These are phyloP conservation scores for Pythium pectinolyticum DNA, from an alignment of 352 stramenopile species.

Conservation along the genomic window DNA sequence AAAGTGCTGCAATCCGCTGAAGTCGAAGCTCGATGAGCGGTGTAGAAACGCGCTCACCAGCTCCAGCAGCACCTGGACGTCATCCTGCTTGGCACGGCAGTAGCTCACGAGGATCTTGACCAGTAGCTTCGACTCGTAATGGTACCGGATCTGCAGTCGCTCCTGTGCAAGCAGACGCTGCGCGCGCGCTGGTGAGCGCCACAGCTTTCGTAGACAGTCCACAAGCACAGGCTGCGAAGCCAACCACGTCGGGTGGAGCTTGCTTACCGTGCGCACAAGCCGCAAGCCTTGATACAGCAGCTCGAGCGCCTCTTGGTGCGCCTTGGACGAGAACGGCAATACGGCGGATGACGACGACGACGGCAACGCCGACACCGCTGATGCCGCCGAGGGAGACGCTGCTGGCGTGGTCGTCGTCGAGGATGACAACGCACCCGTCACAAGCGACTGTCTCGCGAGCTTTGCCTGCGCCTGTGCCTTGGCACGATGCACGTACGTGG, in stretches of 20 bases:
- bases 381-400: slow-evolving; percentile 53
- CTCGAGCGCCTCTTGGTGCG: slow-evolving; percentile 90
- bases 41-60: slow-evolving; percentile 95
- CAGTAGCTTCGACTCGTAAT: slow-evolving; percentile 94
- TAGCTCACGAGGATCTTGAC: slow-evolving; percentile 96
- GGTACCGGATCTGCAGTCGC: slow-evolving; percentile 88
- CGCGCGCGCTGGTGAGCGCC: slow-evolving; percentile 84
- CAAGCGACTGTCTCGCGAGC: slow-evolving; percentile 45
- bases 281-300: slow-evolving; percentile 93
- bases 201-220: slow-evolving; percentile 93
- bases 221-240: slow-evolving; percentile 86
- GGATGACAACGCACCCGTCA: background rate
- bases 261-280: slow-evolving; percentile 90
- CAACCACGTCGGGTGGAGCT: slow-evolving; percentile 90
- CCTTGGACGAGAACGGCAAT: slow-evolving; percentile 65
- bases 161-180: slow-evolving; percentile 75
- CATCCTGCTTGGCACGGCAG: slow-evolving; percentile 88
- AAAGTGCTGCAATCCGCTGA: slow-evolving; percentile 92
- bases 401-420: background rate
- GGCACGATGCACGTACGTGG: slow-evolving; percentile 83
- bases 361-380: slow-evolving; percentile 24
- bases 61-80: slow-evolving; percentile 96
- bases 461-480: slow-evolving; percentile 88
- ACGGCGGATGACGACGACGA: background rate
- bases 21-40: slow-evolving; percentile 89